phyloP scores from a whole-genome alignment of 2,329 filamentous ascomycete genomes.

The Colletotrichum incanum region DNA sequence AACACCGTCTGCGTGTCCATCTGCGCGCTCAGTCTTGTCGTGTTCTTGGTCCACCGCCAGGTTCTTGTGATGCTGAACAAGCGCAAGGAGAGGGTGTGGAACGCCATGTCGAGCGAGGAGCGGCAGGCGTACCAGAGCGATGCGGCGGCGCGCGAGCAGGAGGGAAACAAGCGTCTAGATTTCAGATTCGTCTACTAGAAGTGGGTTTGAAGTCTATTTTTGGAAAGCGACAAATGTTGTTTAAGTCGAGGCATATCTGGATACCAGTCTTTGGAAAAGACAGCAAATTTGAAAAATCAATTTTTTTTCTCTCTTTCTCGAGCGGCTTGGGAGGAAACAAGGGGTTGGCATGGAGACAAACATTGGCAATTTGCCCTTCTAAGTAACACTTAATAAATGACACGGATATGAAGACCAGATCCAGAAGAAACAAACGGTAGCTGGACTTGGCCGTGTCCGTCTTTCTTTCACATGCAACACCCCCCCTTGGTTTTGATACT shows the following conservation, averaged over 20 bases:
- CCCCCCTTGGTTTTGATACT: not conserved
- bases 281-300: constrained; percentile 3
- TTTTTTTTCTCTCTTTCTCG: no score
- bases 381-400: constrained; percentile 3
- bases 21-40: constrained; percentile 61
- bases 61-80: constrained; percentile 58
- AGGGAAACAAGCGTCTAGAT: constrained; percentile 61
- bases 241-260: not conserved
- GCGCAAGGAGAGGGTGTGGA: constrained; percentile 56
- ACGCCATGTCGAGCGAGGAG: constrained; percentile 57
- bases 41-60: constrained; percentile 66
- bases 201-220: not conserved
- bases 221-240: not conserved
- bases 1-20: constrained; percentile 72
- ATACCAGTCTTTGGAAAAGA: constrained; percentile 15
- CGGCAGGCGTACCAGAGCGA: constrained; percentile 54
- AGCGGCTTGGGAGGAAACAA: not conserved
- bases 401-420: not conserved
- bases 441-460: not conserved
- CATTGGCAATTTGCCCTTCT: constrained; percentile 12
- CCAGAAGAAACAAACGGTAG: not conserved
- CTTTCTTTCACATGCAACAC: not conserved
- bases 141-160: constrained; percentile 59
- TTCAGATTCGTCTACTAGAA: constrained; percentile 41
- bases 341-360: constrained; percentile 3